Percentiles rank a stretch among this genome's conserved stretches.
Conservation (phyloP, 805 yeast species). For the Pichia occidentalis region DNA sequence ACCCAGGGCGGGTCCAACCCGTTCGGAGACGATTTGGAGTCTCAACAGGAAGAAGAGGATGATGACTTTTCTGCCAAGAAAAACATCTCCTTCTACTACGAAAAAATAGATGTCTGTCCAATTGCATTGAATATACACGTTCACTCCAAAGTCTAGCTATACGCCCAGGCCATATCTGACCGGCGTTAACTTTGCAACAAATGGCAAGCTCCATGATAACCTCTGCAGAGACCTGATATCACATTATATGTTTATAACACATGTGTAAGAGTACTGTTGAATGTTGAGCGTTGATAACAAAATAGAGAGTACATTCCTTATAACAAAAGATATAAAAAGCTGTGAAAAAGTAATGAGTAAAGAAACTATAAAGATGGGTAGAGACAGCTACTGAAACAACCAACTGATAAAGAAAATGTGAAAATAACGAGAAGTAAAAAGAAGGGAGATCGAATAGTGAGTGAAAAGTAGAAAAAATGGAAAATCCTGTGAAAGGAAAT, state of each 20-base stretch:
- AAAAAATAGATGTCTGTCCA: slow-evolving; percentile 17
- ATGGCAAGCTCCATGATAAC: no score
- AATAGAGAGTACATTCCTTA: slow-evolving; percentile 1
- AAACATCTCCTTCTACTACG: slow-evolving; percentile 17
- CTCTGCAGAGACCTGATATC: no score
- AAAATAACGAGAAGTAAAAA: no score
- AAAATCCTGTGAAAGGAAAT: no score
- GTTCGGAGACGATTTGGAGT: slow-evolving; percentile 2
- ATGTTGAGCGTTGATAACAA: not conserved
- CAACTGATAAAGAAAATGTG: no score
- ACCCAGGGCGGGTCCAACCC: not conserved
- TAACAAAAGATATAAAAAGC: slow-evolving; percentile 2
- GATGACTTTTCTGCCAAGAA: slow-evolving; percentile 14
- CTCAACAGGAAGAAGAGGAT: slow-evolving; percentile 4
- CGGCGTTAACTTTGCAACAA: not conserved
- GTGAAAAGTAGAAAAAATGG: no score
- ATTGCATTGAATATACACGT: slow-evolving; percentile 22
- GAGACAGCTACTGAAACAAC: not conserved
- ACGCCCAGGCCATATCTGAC: no score
- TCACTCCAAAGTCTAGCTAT: slow-evolving; percentile 14
- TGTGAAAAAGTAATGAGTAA: slow-evolving; percentile 1
- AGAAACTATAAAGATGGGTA: slow-evolving; percentile 1
- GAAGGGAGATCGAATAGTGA: no score
- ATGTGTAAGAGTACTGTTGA: no score
- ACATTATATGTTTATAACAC: no score